phyloP scores from a whole-genome alignment of 2,329 filamentous ascomycete genomes.

The Aspergillus candidus region DNA sequence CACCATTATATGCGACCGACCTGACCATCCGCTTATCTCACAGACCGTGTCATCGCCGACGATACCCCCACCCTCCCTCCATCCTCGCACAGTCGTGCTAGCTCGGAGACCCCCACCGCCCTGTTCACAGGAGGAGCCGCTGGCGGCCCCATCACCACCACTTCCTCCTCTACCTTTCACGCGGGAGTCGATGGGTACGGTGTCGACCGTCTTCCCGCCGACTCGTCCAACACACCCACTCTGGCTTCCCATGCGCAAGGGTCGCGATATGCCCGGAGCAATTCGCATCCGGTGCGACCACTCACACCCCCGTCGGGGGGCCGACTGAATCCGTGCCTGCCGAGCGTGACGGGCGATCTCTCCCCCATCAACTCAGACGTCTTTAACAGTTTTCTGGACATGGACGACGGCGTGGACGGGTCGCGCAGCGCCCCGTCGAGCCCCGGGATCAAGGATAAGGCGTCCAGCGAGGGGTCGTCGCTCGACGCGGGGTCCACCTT shows the following conservation, averaged over 20 bases:
- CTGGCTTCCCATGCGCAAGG: conserved; percentile 26
- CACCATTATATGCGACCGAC: too few relatives aligned
- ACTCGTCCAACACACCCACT: conserved; percentile 30
- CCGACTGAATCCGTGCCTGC: conserved; percentile 29
- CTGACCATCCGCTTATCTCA: too few relatives aligned
- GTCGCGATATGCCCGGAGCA: conserved; percentile 45
- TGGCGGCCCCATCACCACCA: conserved; percentile 27
- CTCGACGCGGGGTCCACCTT: conserved; percentile 38
- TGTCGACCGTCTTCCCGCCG: conserved; percentile 25
- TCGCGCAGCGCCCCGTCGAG: conserved; percentile 22
- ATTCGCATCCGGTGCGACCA: conserved; percentile 45
- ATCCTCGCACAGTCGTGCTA: conserved; percentile 58
- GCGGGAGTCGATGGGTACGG: conserved; percentile 33
- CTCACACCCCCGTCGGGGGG: conserved; percentile 37
- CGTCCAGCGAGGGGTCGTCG: conserved; percentile 26
- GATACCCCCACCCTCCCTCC: conserved; percentile 33
- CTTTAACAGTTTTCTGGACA: conserved; percentile 38
- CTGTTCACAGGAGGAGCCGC: conserved; percentile 46
- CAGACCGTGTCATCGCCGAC: too few relatives aligned
- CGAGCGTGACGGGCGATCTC: conserved; percentile 23
- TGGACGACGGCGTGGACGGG: conserved; percentile 38
- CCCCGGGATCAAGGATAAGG: conserved; percentile 28
- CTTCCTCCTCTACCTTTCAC: conserved; percentile 18
- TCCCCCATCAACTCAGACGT: conserved; percentile 34
- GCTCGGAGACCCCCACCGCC: conserved; percentile 59